phyloP scores from a whole-genome alignment of 805 yeast species.

The Sugiyamaella chiloensis region DNA sequence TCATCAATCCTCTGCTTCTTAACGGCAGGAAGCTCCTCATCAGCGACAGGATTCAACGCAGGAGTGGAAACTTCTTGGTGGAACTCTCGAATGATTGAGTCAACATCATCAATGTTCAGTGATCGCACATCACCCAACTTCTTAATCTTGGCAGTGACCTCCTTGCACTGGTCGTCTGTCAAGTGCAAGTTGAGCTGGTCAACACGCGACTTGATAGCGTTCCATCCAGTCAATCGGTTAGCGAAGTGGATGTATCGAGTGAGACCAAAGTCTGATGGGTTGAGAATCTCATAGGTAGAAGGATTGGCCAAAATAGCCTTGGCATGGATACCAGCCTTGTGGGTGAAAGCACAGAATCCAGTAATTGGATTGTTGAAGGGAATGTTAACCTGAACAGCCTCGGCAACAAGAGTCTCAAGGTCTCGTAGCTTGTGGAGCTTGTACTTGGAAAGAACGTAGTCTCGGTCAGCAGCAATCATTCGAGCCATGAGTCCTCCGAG shows the following conservation, averaged over 20 bases:
- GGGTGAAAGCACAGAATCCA: conserved; percentile 99
- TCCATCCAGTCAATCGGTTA: conserved; percentile 98
- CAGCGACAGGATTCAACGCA: conserved; percentile 17
- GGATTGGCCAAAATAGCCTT: conserved; percentile 98
- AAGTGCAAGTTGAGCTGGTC: conserved; percentile 90
- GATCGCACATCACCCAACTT: conserved; percentile 93
- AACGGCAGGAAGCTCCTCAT: conserved; percentile 23
- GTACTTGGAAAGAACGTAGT: conserved; percentile 89
- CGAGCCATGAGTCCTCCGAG: conserved; percentile 98
- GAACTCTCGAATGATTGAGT: conserved; percentile 89
- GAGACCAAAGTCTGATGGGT: conserved; percentile 93
- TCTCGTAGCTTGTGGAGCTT: conserved; percentile 95
- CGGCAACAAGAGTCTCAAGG: conserved; percentile 92
- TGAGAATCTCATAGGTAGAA: conserved; percentile 94
- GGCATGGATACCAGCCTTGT: conserved; percentile 99
- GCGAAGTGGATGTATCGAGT: conserved; percentile 97
- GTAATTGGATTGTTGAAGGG: conserved; percentile 99
- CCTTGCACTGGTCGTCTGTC: conserved; percentile 92
- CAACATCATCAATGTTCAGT: conserved; percentile 94
- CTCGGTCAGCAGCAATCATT: conserved; percentile 98
- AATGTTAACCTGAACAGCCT: conserved; percentile 92
- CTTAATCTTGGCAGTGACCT: conserved; percentile 90
- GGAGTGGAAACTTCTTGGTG: conserved; percentile 58
- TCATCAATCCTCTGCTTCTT: conserved; percentile 34
- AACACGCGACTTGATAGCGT: conserved; percentile 96